Base-by-base conservation (phyloP, 2,329 filamentous ascomycete species). In the Alternaria ventricosa region DNA sequence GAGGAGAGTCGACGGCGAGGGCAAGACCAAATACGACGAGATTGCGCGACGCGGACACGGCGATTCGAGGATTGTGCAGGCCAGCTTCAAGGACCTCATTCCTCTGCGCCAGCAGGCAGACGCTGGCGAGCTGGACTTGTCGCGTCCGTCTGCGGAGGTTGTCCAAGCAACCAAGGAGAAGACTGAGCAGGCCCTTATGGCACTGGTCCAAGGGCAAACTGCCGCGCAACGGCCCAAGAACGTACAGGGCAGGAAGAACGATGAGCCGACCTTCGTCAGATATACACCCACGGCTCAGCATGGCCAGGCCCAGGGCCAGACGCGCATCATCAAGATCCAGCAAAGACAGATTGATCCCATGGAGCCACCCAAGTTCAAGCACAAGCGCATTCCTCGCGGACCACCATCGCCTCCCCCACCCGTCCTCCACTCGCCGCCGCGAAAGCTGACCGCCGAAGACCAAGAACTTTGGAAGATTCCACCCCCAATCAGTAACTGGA, bases 291-390 rank as follows among this genome's bases (percentile, higher is more conserved):
- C 94, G 70, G 95, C 96, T 74, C 96, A 99, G 83, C 97, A 99
- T 93, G 96, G 96, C 12, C 93, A 94, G 79, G 88, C 84, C 23
- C 89, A 88, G 43, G 91, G 90, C 80, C 97, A 97, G 83, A 93
- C 98, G 75, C 90, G 96, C 13, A 97, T 99, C 69, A 96, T 99
- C 88, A 98, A 98, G 85, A 98, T 99, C 81, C 93, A 97, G 41
- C 93, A 97, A 80, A 87, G 93, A 60, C 95, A 98, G 79, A 87
- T 91, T 71, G 96, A 99, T 81, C 96, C 96, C 0, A 92, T 97
- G 91, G 95, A 97, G 77, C 96, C 96, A 1, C 95, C 96, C 2
- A 98, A 97, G 76, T 97, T 98, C 84, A 98, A 98, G 82, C 93
- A 97, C 83, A 98, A 98, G 86, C 97, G 97, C 83, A 97, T 99